phyloP scores from a whole-genome alignment of 2,329 filamentous ascomycete genomes.

The Coleophoma crateriformis region DNA sequence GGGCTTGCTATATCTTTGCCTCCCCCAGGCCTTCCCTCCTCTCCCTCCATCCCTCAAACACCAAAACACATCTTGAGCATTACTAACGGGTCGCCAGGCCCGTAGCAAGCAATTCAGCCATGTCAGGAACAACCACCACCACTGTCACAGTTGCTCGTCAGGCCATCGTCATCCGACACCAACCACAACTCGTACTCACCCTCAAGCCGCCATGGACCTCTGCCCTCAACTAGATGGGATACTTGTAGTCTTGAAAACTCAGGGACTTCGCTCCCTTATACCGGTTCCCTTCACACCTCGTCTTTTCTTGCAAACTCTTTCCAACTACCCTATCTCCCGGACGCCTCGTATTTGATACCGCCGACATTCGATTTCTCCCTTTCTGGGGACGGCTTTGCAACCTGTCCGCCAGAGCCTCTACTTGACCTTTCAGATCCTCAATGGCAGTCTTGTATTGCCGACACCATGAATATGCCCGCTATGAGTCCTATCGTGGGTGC shows the following conservation, averaged over 20 bases:
- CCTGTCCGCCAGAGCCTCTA: no score
- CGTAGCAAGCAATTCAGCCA: constrained; percentile 16
- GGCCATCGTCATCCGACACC: no score
- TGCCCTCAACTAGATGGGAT: no score
- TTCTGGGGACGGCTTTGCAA: no score
- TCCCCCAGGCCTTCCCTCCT: neutral
- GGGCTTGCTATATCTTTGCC: no score
- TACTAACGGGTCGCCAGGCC: constrained; percentile 22
- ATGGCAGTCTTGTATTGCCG: no score
- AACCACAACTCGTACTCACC: neutral
- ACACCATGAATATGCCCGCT: no score
- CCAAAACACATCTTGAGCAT: neutral
- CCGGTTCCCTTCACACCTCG: neutral
- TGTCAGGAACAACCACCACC: constrained; percentile 8
- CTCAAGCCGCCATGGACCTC: constrained; percentile 11
- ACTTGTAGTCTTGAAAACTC: constrained; percentile 1
- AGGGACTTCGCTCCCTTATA: constrained; percentile 1
- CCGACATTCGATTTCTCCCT: neutral
- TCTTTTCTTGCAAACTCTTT: neutral
- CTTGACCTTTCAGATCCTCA: no score
- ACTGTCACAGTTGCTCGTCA: neutral
- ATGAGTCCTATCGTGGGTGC: no score
- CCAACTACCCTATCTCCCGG: neutral
- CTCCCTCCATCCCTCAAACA: neutral
- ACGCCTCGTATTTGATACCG: neutral